A percentile compares a stretch with the other conserved stretches of the same genome.
Evolutionary conservation across 139 green algal species (phyloP).

Genomic region (Chlamydomonas eustigma): DNA sequence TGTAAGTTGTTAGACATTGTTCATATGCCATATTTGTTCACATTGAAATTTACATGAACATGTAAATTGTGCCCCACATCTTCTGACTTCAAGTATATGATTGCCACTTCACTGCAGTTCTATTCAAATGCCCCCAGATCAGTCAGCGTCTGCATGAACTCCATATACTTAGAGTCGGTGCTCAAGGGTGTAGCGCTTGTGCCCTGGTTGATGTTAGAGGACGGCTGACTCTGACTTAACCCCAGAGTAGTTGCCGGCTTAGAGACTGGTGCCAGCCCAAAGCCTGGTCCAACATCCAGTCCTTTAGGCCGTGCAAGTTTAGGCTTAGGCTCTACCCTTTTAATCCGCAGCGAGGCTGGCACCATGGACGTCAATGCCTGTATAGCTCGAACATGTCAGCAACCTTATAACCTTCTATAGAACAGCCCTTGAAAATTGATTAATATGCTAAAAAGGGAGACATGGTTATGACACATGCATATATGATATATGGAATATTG

Average conservation of each 20-base stretch:
- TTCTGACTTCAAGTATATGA: no score
- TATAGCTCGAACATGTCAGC: not conserved
- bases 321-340: conserved; percentile 37
- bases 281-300: conserved; percentile 31
- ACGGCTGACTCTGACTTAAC: conserved; percentile 1
- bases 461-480: no score
- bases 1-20: no score
- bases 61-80: no score
- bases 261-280: conserved; percentile 47
- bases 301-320: conserved; percentile 6
- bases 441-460: no score
- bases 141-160: conserved; percentile 55
- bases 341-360: conserved; percentile 62
- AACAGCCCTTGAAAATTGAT: no score
- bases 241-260: conserved; percentile 10
- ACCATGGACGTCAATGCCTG: conserved; percentile 41
- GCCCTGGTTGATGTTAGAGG: not conserved
- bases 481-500: no score
- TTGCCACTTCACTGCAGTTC: not conserved
- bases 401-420: conserved; percentile 27
- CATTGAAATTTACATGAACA: no score
- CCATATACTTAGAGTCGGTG: conserved; percentile 50
- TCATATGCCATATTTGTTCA: no score
- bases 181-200: conserved; percentile 5
- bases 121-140: conserved; percentile 51